Evolutionary conservation across 2,329 filamentous ascomycete species (phyloP).

Genomic region (Neospermospora avenae): DNA sequence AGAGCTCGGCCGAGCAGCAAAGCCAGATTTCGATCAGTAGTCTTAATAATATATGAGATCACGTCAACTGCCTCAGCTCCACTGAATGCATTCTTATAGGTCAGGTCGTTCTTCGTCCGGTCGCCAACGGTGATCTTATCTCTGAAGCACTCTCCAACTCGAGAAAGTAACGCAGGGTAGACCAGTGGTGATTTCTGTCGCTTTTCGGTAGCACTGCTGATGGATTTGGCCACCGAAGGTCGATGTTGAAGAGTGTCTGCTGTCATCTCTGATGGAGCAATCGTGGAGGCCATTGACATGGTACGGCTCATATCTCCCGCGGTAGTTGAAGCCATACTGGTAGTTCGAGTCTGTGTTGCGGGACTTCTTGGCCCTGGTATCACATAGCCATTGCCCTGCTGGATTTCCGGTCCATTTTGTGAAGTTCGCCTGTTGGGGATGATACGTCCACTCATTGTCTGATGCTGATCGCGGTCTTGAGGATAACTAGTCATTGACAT

Average conservation of each 20-base stretch:
- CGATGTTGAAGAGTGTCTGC: conserved; percentile 47
- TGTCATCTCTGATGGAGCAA: conserved; percentile 59
- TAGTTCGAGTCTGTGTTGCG: conserved; percentile 53
- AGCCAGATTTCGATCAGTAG: conserved; percentile 90
- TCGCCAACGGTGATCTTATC: conserved; percentile 84
- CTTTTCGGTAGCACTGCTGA: conserved; percentile 32
- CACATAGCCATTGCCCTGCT: conserved; percentile 29
- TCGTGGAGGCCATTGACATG: conserved; percentile 91
- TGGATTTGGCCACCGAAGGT: conserved; percentile 49
- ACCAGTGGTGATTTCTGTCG: conserved; percentile 69
- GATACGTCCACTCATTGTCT: conserved; percentile 89
- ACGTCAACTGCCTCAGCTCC: conserved; percentile 94
- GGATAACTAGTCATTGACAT: conserved; percentile 93
- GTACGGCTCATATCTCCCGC: conserved; percentile 54
- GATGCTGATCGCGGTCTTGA: conserved; percentile 73
- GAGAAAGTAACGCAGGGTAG: conserved; percentile 90
- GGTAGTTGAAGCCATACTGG: conserved; percentile 53
- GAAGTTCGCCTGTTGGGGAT: conserved; percentile 70
- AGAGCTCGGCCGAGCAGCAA: conserved; percentile 85
- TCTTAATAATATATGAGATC: conserved; percentile 94
- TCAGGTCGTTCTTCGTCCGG: conserved; percentile 91
- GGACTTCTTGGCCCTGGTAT: conserved; percentile 32
- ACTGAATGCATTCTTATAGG: conserved; percentile 96
- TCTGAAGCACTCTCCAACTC: conserved; percentile 87
- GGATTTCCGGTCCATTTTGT: conserved; percentile 30